Evolutionary conservation across 768 basidiomycete genomes (phyloP), one percentile per base, ranked within the genome.

Genomic region (Amanita muscaria): DNA sequence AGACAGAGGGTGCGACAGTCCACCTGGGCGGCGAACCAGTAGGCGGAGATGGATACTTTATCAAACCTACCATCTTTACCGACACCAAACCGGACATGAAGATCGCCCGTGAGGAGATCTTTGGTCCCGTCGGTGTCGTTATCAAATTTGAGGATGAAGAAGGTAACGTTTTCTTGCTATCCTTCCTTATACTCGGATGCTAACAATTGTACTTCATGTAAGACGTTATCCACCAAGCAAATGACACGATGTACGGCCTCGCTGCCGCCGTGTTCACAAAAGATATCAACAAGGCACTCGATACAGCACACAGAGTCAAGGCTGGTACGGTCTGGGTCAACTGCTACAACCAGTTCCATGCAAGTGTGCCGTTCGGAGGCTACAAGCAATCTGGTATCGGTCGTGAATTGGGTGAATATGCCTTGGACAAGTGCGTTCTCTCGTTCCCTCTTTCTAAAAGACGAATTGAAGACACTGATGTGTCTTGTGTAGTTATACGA

Each of bases 211-310:
- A 11, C 23, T 31, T 9, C 19, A 15, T 19, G 18, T 19, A 47
- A n/a, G 46, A 47, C 9, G 39, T 47, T 23, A 33, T 47, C 18
- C 29, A 29, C 15, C 31, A 40, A 54, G 87, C 83, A 37, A 90
- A 90, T 64, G 77, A 88, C 59, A 76, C 79, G 0, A 51, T 41
- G 5, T 88, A 88, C 63, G 90, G 90, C 35, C 74, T 91, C 22
- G 87, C 84, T 10, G 81, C 87, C 3, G 85, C 85, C 5, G 79
- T 98, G 42, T 96, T 92, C 72, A 81, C 85, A 30, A 70, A 77
- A 56, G 73, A 93, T 61, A 62, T 94, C 66, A 77, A 73, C 51
- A 73, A 83, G 19, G 90, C 87, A 0, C 64, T 93, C 44, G 65
- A 68, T 46, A 77, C 80, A 3, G 85, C 88, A 6, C 80, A 88